Conservation (phyloP, 306 rosid species). For the Adenanthera pavonina region DNA sequence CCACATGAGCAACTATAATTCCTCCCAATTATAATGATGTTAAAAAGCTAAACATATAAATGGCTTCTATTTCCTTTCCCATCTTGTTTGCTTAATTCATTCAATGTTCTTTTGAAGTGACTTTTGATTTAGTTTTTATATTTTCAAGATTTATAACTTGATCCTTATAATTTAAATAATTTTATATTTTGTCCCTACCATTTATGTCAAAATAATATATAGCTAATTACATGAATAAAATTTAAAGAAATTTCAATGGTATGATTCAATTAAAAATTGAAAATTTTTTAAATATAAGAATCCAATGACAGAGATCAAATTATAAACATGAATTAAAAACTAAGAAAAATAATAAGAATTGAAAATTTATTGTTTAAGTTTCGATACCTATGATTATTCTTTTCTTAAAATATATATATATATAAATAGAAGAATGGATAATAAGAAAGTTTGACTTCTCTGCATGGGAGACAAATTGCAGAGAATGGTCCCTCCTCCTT, state of each 20-base stretch:
- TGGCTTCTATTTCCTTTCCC: background rate
- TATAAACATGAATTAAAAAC: background rate
- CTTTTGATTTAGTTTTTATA: background rate
- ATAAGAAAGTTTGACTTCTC: background rate
- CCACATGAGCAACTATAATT: constrained; percentile 22
- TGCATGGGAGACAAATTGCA: constrained; percentile 12
- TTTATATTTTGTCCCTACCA: background rate
- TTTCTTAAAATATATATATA: background rate
- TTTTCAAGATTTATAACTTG: background rate
- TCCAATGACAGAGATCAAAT: background rate
- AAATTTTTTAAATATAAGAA: background rate
- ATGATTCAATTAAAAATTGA: background rate
- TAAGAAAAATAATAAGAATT: too few relatives aligned
- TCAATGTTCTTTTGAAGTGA: background rate
- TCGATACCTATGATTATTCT: too few relatives aligned
- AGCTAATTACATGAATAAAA: background rate
- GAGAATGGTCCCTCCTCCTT: constrained; percentile 5
- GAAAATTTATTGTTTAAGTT: too few relatives aligned
- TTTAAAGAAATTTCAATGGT: background rate
- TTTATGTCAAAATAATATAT: background rate
- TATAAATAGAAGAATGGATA: background rate
- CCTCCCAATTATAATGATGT: constrained; percentile 10
- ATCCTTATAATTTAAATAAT: background rate
- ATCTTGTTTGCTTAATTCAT: background rate
- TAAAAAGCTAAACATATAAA: background rate